These are phyloP conservation scores for Trichocladium uniseriatum DNA, from an alignment of 495 filamentous ascomycete species.

Conservation along the genomic window DNA sequence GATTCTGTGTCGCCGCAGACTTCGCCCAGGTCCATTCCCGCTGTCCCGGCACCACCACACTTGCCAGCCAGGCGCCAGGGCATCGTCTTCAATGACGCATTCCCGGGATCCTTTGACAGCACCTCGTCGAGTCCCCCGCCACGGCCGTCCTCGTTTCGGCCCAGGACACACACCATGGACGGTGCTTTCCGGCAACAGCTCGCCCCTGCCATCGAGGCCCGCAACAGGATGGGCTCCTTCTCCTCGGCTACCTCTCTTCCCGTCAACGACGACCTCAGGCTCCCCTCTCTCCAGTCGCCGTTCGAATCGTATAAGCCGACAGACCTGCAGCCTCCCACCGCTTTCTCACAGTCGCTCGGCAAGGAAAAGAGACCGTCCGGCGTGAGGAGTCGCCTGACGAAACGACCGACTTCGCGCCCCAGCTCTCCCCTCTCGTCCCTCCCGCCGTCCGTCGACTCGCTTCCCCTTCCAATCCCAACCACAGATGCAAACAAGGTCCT, in stretches of 20 bases:
- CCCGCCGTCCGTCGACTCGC: constrained; percentile 43
- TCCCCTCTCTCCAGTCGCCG: constrained; percentile 23
- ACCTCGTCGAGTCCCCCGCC: constrained; percentile 29
- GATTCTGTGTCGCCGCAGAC: constrained; percentile 31
- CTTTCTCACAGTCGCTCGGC: constrained; percentile 11
- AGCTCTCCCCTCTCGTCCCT: constrained; percentile 39
- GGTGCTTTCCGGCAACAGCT: constrained; percentile 39
- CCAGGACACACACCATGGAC: constrained; percentile 46
- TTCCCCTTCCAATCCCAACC: constrained; percentile 48
- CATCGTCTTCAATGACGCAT: constrained; percentile 44
- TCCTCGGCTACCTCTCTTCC: constrained; percentile 40
- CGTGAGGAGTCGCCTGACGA: constrained; percentile 36
- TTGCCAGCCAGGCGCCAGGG: constrained; percentile 36
- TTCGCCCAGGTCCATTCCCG: constrained; percentile 38
- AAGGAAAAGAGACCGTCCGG: constrained; percentile 37
- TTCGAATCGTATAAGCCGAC: constrained; percentile 33
- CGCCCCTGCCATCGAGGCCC: constrained; percentile 28
- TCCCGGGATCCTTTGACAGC: constrained; percentile 33
- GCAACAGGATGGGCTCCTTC: constrained; percentile 46
- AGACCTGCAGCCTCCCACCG: constrained; percentile 29
- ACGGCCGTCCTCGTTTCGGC: constrained; percentile 32
- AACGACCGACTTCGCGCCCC: constrained; percentile 40
- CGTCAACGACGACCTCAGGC: constrained; percentile 32
- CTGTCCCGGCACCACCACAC: constrained; percentile 5
- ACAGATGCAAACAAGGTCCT: constrained; percentile 55